Conservation (phyloP, 129 eudicot genomes). For the Pulicaria dysenterica region DNA sequence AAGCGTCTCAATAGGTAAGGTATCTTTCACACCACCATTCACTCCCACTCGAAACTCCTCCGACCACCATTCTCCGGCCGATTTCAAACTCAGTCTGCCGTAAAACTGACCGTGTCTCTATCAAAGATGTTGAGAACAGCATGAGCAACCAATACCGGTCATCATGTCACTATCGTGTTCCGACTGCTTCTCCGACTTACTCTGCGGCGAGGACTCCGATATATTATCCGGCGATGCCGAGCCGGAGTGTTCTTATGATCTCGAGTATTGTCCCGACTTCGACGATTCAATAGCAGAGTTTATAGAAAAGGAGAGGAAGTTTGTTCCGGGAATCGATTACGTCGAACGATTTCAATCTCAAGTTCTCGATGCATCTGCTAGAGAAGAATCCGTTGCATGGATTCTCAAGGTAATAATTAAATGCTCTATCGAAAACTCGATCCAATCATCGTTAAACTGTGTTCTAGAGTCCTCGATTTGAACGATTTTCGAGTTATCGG, state of each 20-base stretch:
- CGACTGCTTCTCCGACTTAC: constrained; percentile 81
- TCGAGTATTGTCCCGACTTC: constrained; percentile 47
- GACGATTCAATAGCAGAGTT: constrained; percentile 80
- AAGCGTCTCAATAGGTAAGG: constrained; percentile 28
- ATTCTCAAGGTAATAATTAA: constrained; percentile 71
- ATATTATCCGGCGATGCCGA: constrained; percentile 43
- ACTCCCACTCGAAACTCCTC: constrained; percentile 25
- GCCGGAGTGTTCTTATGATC: constrained; percentile 61
- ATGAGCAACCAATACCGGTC: constrained; percentile 45
- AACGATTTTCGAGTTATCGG: constrained; percentile 7
- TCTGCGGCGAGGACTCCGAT: constrained; percentile 86
- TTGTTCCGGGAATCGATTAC: constrained; percentile 53
- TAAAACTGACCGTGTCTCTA: neutral
- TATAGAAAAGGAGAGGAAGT: constrained; percentile 72
- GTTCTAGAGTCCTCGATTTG: neutral
- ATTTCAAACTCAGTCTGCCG: neutral
- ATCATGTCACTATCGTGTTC: constrained; percentile 75
- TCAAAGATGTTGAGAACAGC: constrained; percentile 42
- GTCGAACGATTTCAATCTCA: constrained; percentile 49
- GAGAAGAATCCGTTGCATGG: constrained; percentile 86
- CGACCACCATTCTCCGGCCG: constrained; percentile 31
- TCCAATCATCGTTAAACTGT: neutral
- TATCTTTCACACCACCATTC: constrained; percentile 30
- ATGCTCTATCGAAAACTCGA: neutral
- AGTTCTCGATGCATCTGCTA: constrained; percentile 61